phyloP scores from a whole-genome alignment of 192 early-diverging fungal genomes.

The Rhizophagus prolifer region DNA sequence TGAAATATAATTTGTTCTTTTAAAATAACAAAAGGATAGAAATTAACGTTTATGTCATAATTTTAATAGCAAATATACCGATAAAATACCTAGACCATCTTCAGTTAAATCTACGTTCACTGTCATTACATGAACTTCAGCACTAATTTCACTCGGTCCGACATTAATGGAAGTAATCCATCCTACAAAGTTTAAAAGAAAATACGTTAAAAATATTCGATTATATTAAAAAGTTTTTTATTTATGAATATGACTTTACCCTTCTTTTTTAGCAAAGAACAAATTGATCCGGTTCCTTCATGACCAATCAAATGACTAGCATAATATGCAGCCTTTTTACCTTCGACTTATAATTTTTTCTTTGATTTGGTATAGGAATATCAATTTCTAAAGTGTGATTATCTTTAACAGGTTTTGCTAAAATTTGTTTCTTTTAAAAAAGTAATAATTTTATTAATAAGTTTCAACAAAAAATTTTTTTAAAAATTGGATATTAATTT shows the following conservation, averaged over 20 bases:
- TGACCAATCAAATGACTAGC: conserved; percentile 89
- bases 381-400: conserved; percentile 74
- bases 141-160: conserved; percentile 48
- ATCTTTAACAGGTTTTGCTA: conserved; percentile 79
- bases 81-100: conserved; percentile 59
- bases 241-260: not conserved
- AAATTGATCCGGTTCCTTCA: conserved; percentile 84
- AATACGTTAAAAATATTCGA: too few relatives aligned
- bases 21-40: not conserved
- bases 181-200: conserved; percentile 28
- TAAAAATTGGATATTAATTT: too few relatives aligned
- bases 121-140: conserved; percentile 81
- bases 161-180: conserved; percentile 77
- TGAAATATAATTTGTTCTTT: conserved; percentile 72
- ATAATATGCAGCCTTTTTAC: conserved; percentile 71
- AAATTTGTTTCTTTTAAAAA: conserved; percentile 59
- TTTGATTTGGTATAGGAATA: conserved; percentile 85
- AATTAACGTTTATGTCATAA: not conserved
- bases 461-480: too few relatives aligned
- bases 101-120: conserved; percentile 83
- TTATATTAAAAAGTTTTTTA: too few relatives aligned
- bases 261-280: conserved; percentile 81
- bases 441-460: not conserved
- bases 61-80: not conserved
- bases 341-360: conserved; percentile 48